A percentile compares a stretch with the other conserved stretches of the same genome.
Conservation (phyloP, 495 filamentous ascomycete genomes). For the Diplogelasinospora grovesii region DNA sequence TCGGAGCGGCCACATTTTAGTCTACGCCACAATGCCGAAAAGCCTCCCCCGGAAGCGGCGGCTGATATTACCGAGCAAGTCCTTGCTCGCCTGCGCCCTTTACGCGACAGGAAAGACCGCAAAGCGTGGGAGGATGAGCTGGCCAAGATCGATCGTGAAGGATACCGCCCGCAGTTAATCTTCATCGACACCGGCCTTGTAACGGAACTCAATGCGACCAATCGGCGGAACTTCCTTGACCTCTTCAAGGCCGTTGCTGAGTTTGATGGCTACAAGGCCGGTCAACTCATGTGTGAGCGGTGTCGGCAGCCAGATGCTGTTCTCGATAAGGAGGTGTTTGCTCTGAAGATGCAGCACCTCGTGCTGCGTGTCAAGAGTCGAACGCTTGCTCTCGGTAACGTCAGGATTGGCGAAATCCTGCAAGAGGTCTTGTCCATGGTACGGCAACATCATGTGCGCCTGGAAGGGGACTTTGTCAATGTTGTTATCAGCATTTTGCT, state of each 20-base stretch:
- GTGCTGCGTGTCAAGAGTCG: conserved; percentile 81
- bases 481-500: conserved; percentile 93
- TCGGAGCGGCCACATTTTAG: conserved; percentile 62
- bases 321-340: conserved; percentile 80
- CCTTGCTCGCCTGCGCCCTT: conserved; percentile 68
- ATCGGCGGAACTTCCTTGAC: conserved; percentile 88
- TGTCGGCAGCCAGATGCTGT: conserved; percentile 88
- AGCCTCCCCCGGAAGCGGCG: conserved; percentile 41
- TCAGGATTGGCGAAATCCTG: conserved; percentile 93
- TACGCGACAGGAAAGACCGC: conserved; percentile 51
- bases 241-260: conserved; percentile 94
- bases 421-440: conserved; percentile 91
- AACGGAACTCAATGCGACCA: conserved; percentile 80
- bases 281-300: conserved; percentile 91
- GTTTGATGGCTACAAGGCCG: conserved; percentile 94
- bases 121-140: conserved; percentile 69
- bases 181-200: conserved; percentile 98
- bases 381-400: conserved; percentile 87
- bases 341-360: conserved; percentile 92
- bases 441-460: conserved; percentile 80
- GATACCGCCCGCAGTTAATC: conserved; percentile 88
- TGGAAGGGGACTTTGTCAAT: conserved; percentile 98
- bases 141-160: conserved; percentile 73
- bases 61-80: conserved; percentile 82
- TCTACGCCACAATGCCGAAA: conserved; percentile 31